These are phyloP conservation scores for Podila epigama DNA, from an alignment of 192 early-diverging fungal species.

Conservation along the genomic window DNA sequence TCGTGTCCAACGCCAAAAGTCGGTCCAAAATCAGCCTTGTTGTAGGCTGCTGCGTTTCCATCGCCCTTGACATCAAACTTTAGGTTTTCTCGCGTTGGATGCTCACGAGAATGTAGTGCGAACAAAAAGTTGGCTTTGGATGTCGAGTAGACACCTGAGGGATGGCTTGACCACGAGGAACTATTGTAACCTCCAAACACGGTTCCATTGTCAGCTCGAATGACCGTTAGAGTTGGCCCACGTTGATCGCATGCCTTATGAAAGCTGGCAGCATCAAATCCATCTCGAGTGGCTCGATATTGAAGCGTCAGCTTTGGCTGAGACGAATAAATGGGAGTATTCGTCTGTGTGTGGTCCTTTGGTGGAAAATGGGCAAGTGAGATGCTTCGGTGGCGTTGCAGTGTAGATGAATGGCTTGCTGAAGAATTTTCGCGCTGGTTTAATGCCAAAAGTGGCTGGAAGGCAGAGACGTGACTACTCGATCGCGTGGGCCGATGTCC, in stretches of 20 bases:
- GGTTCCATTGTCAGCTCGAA: conserved; percentile 22
- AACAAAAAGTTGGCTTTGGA: conserved; percentile 40
- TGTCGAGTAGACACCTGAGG: conserved; percentile 36
- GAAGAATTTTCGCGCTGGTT: neutral
- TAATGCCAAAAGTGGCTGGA: neutral
- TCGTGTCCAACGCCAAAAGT: conserved; percentile 45
- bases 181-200: conserved; percentile 46
- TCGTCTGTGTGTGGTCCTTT: neutral
- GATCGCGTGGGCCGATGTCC: neutral
- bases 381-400: conserved; percentile 1
- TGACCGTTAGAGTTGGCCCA: conserved; percentile 36
- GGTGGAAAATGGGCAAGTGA: no score
- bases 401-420: neutral
- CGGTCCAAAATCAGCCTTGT: conserved; percentile 38
- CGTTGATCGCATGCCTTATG: conserved; percentile 45
- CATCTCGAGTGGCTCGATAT: conserved; percentile 36
- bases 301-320: conserved; percentile 15
- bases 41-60: conserved; percentile 32
- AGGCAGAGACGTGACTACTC: neutral
- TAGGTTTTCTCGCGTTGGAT: conserved; percentile 16
- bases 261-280: conserved; percentile 38
- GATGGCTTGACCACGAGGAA: conserved; percentile 44
- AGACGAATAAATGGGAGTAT: neutral
- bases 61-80: conserved; percentile 36
- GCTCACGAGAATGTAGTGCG: conserved; percentile 16